Percentiles rank a stretch among this genome's conserved stretches.
phyloP scores from a whole-genome alignment of 169 alveolate species.

The Plasmodium sp. region DNA sequence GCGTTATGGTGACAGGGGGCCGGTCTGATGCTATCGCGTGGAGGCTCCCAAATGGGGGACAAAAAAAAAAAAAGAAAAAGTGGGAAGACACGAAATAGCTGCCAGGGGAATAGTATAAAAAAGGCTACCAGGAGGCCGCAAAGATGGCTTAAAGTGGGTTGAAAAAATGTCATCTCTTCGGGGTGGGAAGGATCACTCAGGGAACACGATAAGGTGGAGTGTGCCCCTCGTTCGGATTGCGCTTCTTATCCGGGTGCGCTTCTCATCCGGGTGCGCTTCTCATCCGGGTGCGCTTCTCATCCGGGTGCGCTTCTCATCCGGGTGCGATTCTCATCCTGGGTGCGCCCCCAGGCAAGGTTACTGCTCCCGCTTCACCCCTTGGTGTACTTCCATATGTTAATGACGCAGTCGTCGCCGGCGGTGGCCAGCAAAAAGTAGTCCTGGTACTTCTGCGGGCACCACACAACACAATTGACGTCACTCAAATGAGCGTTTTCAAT shows the following conservation, averaged over 20 bases:
- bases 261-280: not conserved
- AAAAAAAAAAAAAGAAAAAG: not conserved
- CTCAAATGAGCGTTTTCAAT: conserved; percentile 78
- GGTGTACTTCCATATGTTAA: conserved; percentile 80
- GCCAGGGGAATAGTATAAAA: not conserved
- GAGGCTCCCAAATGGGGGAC: not conserved
- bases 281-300: not conserved
- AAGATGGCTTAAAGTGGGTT: not conserved
- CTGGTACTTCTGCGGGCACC: conserved; percentile 75
- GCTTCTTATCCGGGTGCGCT: no score
- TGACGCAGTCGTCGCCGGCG: conserved; percentile 84
- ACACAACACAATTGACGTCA: conserved; percentile 84
- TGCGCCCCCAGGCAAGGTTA: not conserved
- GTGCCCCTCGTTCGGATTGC: not conserved
- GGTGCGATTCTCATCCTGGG: not conserved
- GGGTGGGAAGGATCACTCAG: not conserved
- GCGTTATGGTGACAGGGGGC: not conserved
- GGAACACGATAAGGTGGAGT: not conserved
- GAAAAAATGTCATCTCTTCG: not conserved
- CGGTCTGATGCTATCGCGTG: not conserved
- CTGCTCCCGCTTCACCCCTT: not conserved
- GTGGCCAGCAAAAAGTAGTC: conserved; percentile 75
- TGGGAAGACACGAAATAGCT: not conserved
- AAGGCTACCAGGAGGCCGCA: not conserved
- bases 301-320: not conserved